These are phyloP conservation scores for Fallopia convolvulus DNA, from an alignment of 148 eudicot genomes.

Conservation along the genomic window DNA sequence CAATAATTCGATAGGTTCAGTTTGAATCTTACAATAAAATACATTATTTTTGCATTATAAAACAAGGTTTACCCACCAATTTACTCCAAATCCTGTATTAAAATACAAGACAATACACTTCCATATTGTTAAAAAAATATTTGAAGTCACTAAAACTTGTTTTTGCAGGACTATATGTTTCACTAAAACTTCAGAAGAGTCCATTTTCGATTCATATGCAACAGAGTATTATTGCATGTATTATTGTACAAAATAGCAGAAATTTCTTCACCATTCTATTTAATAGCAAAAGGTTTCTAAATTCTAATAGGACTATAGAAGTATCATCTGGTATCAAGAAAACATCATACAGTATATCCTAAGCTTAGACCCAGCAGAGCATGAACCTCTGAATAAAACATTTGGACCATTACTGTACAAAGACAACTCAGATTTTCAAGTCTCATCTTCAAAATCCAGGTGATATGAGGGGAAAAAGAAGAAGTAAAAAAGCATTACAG, in stretches of 20 bases:
- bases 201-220: no score
- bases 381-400: slow-evolving; percentile 9
- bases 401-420: slow-evolving; percentile 10
- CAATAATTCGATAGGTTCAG: no score
- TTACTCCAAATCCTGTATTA: no score
- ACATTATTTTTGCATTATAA: no score
- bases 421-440: background rate
- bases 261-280: slow-evolving; percentile 1
- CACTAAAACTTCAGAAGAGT: no score
- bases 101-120: no score
- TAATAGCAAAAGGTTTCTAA: background rate
- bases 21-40: no score
- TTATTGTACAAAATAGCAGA: background rate
- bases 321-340: background rate
- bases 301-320: background rate
- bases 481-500: background rate
- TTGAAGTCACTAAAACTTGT: no score
- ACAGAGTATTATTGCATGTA: background rate
- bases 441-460: slow-evolving; percentile 3
- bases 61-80: no score
- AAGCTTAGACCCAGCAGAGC: background rate
- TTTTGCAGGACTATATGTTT: no score
- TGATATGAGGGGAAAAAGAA: background rate
- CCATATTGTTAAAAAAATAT: no score
- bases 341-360: background rate